Evolutionary conservation across 148 eudicot genomes (phyloP).

Genomic region (Camellia granthamiana): DNA sequence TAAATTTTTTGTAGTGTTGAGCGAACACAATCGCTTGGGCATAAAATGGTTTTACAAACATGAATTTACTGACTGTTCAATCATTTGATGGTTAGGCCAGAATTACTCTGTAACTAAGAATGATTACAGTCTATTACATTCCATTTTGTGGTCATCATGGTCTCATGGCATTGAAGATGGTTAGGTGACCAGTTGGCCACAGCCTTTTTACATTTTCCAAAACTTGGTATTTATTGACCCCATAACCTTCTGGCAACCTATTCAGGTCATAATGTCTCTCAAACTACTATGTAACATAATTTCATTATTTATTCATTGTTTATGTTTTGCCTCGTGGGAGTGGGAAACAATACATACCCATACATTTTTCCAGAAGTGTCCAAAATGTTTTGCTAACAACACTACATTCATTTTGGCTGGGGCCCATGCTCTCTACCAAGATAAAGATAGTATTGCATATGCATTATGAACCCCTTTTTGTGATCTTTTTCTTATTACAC

Average conservation of each 20-base stretch:
- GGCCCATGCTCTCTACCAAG: no score
- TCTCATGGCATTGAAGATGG: neutral
- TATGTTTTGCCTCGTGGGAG: no score
- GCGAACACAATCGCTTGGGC: neutral
- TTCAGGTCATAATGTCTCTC: conserved; percentile 10
- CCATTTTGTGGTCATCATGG: neutral
- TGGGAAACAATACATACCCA: no score
- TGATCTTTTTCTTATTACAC: no score
- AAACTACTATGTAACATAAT: neutral
- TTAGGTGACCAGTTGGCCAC: neutral
- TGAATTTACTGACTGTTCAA: neutral
- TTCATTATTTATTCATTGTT: neutral
- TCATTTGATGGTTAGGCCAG: neutral
- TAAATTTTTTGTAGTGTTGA: neutral
- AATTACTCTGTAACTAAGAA: neutral
- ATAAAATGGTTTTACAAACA: neutral
- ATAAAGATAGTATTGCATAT: no score
- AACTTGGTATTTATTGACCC: conserved; percentile 8
- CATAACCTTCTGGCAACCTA: neutral
- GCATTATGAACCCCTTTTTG: no score
- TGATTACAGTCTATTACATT: neutral
- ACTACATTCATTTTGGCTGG: no score
- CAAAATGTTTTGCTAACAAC: no score
- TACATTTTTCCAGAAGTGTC: no score
- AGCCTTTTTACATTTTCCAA: neutral